Evolutionary conservation across 371 early-diverging fungal species (phyloP), one percentile per base, ranked within the genome.

Genomic region (Apophysomyces sp.): DNA sequence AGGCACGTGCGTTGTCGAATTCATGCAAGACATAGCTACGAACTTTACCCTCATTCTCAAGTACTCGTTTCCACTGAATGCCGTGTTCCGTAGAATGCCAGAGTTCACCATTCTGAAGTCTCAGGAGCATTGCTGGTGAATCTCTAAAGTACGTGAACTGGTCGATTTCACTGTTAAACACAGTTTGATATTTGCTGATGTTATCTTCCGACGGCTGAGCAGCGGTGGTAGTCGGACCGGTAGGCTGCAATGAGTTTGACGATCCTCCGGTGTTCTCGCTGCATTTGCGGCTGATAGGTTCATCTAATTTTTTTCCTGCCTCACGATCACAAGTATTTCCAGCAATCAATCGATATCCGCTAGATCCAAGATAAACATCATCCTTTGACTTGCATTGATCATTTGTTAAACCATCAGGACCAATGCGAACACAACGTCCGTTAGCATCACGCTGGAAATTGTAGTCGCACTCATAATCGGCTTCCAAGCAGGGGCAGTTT

Each of bases 391-490:
- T 80, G 72, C 93, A 94, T 15, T 72, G 55, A 52, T 79, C 85
- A 1, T 67, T 69, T 3, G 84, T 75, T 13, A 91, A 72, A 6
- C 63, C 62, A 63, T 85, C 84, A 27, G 75, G 68, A 4, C 86
- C 89, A 11, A 69, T 66, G 49, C 81, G 80, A 6, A 73, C 69
- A 71, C 94, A 94, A 29, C 75, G 61, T 13, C 86, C 84, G 49
- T 79, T 66, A 0, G 29, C 62, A 60, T 85, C 67, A 3, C 82
- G 84, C 15, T 82, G 83, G 73, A 87, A 96, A 67, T 91, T 89
- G 66, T 85, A 90, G 70, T 95, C 96, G 70, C 98, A 98, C 77
- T 97, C 97, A 66, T 85, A 97, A 73, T 98, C 98, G 26, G 82
- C 83, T 34, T 81, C 83, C 0, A 90, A 80, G 74, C 98, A 98